These are phyloP conservation scores for Cupressus sempervirens DNA, from an alignment of 75 land plant species.

Conservation along the genomic window DNA sequence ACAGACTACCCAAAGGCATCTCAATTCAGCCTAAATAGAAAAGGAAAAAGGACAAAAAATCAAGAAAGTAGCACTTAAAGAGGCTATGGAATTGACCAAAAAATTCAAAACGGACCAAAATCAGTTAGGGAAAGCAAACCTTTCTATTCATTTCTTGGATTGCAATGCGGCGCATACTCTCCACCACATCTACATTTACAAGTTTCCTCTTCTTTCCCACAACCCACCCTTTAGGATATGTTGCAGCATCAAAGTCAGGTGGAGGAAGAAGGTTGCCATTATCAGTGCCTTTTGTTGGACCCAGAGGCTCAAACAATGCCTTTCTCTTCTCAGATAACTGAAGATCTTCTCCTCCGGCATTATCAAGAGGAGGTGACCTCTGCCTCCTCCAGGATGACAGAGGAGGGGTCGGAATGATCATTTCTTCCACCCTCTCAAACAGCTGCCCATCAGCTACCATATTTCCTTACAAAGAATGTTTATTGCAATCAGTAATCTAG, in stretches of 20 bases:
- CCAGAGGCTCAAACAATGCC: slow-evolving; percentile 84
- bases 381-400: not conserved
- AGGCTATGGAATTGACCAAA: not conserved
- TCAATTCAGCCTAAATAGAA: not conserved
- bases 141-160: slow-evolving; percentile 95
- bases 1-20: not conserved
- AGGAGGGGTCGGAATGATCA: slow-evolving; percentile 3
- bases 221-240: slow-evolving; percentile 86
- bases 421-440: not conserved
- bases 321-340: slow-evolving; percentile 53
- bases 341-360: slow-evolving; percentile 2
- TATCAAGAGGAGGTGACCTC: slow-evolving; percentile 1
- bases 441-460: not conserved
- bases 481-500: not conserved
- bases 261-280: slow-evolving; percentile 61
- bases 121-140: slow-evolving; percentile 29
- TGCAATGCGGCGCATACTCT: slow-evolving; percentile 94
- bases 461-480: not conserved
- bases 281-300: slow-evolving; percentile 21
- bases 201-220: slow-evolving; percentile 93
- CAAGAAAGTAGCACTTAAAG: not conserved
- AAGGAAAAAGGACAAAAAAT: not conserved
- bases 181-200: slow-evolving; percentile 94
- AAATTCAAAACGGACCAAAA: not conserved
- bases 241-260: slow-evolving; percentile 78